phyloP scores from a whole-genome alignment of 2,329 filamentous ascomycete genomes.

The Pseudomassariella vexata region DNA sequence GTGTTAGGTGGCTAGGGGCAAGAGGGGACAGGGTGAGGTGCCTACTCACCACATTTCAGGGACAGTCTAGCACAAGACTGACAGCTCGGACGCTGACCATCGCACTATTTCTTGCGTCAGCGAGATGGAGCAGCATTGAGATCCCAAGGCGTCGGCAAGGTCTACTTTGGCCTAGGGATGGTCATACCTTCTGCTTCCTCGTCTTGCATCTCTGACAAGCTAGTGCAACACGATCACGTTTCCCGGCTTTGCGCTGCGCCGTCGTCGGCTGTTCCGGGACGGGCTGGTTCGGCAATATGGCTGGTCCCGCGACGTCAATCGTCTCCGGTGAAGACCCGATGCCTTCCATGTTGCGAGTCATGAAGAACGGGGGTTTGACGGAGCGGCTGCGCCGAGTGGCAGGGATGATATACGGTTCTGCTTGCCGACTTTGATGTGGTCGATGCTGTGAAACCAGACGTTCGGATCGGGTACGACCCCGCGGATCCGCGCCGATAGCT shows the following conservation, averaged over 20 bases:
- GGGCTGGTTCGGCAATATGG: conserved; percentile 10
- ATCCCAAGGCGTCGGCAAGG: too few relatives aligned
- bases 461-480: conserved; percentile 4
- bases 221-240: conserved; percentile 22
- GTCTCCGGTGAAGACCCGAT: conserved; percentile 18
- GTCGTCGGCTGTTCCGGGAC: conserved; percentile 11
- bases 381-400: too few relatives aligned
- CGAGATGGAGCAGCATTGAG: not conserved
- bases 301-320: conserved; percentile 11
- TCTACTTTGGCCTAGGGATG: too few relatives aligned
- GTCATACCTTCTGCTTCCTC: conserved; percentile 21
- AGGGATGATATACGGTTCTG: conserved; percentile 5
- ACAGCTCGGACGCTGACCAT: conserved; percentile 22
- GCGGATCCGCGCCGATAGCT: too few relatives aligned
- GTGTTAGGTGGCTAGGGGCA: conserved; percentile 1
- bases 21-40: not conserved
- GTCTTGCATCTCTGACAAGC: conserved; percentile 23
- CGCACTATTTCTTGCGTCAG: conserved; percentile 13
- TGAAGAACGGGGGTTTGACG: too few relatives aligned
- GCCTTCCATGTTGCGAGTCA: conserved; percentile 14
- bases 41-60: conserved; percentile 21
- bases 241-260: conserved; percentile 16
- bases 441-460: too few relatives aligned
- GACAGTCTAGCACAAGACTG: conserved; percentile 21
- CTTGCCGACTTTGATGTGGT: too few relatives aligned